Evolutionary conservation across 805 yeast genomes (phyloP).

Genomic region (Ogataea paraovalis): DNA sequence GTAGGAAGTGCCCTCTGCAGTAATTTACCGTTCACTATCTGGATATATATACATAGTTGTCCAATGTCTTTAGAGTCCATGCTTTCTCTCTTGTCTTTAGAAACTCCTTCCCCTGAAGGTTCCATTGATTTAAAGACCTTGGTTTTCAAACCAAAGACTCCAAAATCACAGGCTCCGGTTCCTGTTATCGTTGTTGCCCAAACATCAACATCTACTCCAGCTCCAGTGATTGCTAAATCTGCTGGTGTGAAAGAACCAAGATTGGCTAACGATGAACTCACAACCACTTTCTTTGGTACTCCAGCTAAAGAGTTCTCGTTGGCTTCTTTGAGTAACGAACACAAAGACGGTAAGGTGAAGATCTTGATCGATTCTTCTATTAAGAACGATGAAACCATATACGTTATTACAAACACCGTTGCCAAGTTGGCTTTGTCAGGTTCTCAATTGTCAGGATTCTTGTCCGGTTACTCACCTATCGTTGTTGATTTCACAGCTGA

Average conservation of each 20-base stretch:
- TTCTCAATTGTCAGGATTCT: conserved; percentile 40
- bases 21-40: no score
- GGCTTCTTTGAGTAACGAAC: conserved; percentile 44
- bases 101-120: conserved; percentile 47
- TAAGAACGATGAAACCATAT: conserved; percentile 32
- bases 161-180: conserved; percentile 72
- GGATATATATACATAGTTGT: background rate
- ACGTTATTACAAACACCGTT: conserved; percentile 47
- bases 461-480: conserved; percentile 48
- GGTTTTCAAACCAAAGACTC: conserved; percentile 88
- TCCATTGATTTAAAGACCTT: conserved; percentile 64
- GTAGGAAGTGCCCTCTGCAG: no score
- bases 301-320: conserved; percentile 59
- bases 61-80: conserved; percentile 65
- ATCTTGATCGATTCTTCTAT: conserved; percentile 55
- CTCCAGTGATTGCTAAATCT: conserved; percentile 57
- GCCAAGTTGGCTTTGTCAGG: conserved; percentile 51
- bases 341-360: conserved; percentile 54
- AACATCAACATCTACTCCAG: conserved; percentile 65
- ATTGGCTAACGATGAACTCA: conserved; percentile 78
- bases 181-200: conserved; percentile 81
- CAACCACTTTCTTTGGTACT: conserved; percentile 55
- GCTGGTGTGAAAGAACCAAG: conserved; percentile 81
- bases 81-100: conserved; percentile 61
- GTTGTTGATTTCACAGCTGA: conserved; percentile 52